These are phyloP conservation scores for Lyophyllum semitale DNA, from an alignment of 768 basidiomycete genomes.

Conservation along the genomic window DNA sequence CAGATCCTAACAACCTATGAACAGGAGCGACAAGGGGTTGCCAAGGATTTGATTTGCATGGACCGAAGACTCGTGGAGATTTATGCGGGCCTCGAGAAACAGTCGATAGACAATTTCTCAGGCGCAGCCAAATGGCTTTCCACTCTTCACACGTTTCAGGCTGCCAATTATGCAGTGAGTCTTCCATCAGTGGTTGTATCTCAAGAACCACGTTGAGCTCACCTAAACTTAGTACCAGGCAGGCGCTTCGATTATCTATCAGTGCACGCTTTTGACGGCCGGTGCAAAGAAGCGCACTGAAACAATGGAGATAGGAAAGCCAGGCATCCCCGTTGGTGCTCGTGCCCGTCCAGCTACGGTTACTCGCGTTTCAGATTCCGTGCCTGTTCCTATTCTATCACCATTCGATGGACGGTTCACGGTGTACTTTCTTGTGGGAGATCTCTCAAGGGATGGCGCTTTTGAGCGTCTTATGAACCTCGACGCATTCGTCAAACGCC, in stretches of 20 bases:
- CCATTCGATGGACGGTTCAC: constrained; percentile 17
- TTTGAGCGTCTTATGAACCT: constrained; percentile 10
- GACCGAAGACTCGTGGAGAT: constrained; percentile 16
- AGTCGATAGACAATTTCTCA: constrained; percentile 16
- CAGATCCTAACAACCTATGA: constrained; percentile 14
- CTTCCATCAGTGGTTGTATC: neutral
- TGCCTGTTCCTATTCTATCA: constrained; percentile 11
- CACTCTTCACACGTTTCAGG: constrained; percentile 13
- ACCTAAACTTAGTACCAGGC: constrained; percentile 13
- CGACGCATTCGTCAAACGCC: constrained; percentile 5
- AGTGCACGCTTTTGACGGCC: constrained; percentile 10
- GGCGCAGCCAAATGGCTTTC: constrained; percentile 12
- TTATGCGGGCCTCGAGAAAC: constrained; percentile 17
- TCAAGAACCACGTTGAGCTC: neutral
- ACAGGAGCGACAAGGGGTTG: constrained; percentile 12
- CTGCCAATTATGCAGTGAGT: constrained; percentile 14
- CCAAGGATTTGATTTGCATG: constrained; percentile 14
- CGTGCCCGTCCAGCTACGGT: constrained; percentile 13
- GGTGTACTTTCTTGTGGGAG: constrained; percentile 14
- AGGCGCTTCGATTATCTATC: constrained; percentile 17
- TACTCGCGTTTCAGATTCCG: constrained; percentile 15
- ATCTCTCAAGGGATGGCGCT: constrained; percentile 8
- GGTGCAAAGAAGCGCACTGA: constrained; percentile 1
- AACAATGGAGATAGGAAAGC: constrained; percentile 14
- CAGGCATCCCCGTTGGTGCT: constrained; percentile 8